Percentiles rank a stretch among this genome's conserved stretches.
These are phyloP conservation scores for Claviceps lovelessii DNA, from an alignment of 2,329 filamentous ascomycete species.

Conservation along the genomic window DNA sequence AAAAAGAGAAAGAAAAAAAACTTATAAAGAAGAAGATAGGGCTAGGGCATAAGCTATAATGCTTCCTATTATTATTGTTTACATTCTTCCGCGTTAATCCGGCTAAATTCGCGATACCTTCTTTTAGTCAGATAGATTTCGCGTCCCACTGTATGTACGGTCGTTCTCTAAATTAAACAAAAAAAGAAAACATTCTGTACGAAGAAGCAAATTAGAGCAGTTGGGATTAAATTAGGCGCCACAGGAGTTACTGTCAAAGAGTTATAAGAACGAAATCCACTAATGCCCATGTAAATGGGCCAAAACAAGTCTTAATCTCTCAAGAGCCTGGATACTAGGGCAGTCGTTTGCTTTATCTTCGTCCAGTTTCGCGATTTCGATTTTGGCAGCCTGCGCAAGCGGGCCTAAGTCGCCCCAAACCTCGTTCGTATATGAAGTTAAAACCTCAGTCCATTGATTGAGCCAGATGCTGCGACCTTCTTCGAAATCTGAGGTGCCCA, in stretches of 20 bases:
- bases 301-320: slow-evolving; percentile 23
- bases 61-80: too few species aligned
- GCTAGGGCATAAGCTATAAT: too few species aligned
- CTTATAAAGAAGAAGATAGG: too few species aligned
- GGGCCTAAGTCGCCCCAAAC: slow-evolving; percentile 52
- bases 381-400: slow-evolving; percentile 39
- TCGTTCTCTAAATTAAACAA: too few species aligned
- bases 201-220: too few species aligned
- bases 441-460: slow-evolving; percentile 40
- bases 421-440: slow-evolving; percentile 46
- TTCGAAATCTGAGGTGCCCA: slow-evolving; percentile 25
- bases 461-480: slow-evolving; percentile 34
- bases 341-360: slow-evolving; percentile 8
- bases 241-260: not conserved
- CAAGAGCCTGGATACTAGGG: slow-evolving; percentile 17
- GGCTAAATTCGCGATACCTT: too few species aligned
- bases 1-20: too few species aligned
- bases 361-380: slow-evolving; percentile 35
- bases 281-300: slow-evolving; percentile 21
- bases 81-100: too few species aligned
- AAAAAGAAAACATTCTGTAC: too few species aligned
- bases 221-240: not conserved
- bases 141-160: too few species aligned
- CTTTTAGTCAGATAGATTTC: too few species aligned
- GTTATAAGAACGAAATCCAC: not conserved